Percentiles rank a stretch among this genome's conserved stretches.
Conservation (phyloP, 1,139 yeast genomes). For the Arxiozyma heterogenica region DNA sequence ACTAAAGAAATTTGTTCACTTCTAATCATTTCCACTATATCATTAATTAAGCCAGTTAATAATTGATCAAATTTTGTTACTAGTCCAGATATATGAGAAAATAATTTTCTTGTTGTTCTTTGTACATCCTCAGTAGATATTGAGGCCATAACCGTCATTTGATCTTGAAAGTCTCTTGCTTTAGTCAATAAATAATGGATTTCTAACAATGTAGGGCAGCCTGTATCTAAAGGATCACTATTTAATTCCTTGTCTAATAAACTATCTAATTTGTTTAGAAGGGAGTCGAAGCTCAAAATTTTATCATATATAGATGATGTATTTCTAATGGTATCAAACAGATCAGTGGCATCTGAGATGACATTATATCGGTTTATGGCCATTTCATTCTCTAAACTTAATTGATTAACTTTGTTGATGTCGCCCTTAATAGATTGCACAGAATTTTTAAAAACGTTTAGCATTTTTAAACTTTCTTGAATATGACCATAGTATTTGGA, state of each 20-base stretch:
- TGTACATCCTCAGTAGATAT: conserved; percentile 60
- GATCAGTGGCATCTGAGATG: conserved; percentile 51
- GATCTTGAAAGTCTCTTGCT: conserved; percentile 73
- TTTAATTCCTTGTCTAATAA: conserved; percentile 49
- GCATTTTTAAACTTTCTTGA: conserved; percentile 20
- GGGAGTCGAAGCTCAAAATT: conserved; percentile 48
- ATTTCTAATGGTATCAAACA: conserved; percentile 64
- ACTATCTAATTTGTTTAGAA: conserved; percentile 42
- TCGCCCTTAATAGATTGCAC: conserved; percentile 45
- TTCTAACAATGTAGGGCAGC: conserved; percentile 50
- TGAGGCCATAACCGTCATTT: conserved; percentile 46
- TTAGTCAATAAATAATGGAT: conserved; percentile 65
- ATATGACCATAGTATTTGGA: conserved; percentile 21
- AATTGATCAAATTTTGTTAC: conserved; percentile 60
- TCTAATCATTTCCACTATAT: conserved; percentile 60
- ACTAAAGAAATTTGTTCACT: conserved; percentile 60
- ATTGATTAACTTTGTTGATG: conserved; percentile 49
- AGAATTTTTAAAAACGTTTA: conserved; percentile 31
- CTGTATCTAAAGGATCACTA: conserved; percentile 42
- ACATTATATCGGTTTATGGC: conserved; percentile 49
- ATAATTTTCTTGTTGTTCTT: conserved; percentile 54
- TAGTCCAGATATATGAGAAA: conserved; percentile 38
- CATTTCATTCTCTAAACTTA: conserved; percentile 45
- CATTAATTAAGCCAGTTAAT: conserved; percentile 50
- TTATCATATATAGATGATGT: conserved; percentile 58